Evolutionary conservation across 177 flowering plant genomes (phyloP), one percentile per base, ranked within the genome.

Genomic region (Vitis hybrid): DNA sequence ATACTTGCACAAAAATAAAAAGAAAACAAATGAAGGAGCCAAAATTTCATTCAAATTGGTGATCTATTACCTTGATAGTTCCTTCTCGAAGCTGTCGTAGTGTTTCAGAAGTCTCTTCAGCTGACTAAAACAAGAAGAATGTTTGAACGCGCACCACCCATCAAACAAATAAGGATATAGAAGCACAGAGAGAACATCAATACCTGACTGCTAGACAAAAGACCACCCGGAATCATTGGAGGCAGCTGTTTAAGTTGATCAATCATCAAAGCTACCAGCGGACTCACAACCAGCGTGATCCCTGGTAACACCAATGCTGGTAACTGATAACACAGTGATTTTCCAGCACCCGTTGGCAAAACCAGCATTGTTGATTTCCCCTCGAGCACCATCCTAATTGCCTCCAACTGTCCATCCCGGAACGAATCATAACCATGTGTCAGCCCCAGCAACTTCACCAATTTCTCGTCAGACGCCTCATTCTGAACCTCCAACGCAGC

Each of bases 331-430:
- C 99, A 96, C 77, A 96, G 64, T 1, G 98, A 90, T 69, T 96
- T 96, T 2, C 99, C 99, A 13, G 93, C 87, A 49, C 99, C 98
- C 1, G 98, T 95, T 5, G 97, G 98, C 87, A 92, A 79, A 69
- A 93, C 93, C 71, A 96, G 85, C 97, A 92, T 88, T 0, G 93
- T 79, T 0, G 98, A 91, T 64, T 85, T 79, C 70, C 90, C 91
- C 4, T 67, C 70, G 64, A 93, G 79, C 73, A 93, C 91, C 87
- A 82, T 83, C 78, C 83, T 86, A 26, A 96, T 86, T 9, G 97
- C 98, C 73, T 87, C 90, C 79, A 95, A 72, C 77, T 95, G 99
- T 30, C 98, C 97, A 14, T 89, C 89, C 1, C 92, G 88, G 69
- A 93, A 93, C 1, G 91, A 83, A 82, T 88, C 88, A 72, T 87